Percentiles rank a stretch among this genome's conserved stretches.
These are phyloP conservation scores for Carex myosuroides DNA, from an alignment of 176 grass and related monocot genomes.

Conservation along the genomic window DNA sequence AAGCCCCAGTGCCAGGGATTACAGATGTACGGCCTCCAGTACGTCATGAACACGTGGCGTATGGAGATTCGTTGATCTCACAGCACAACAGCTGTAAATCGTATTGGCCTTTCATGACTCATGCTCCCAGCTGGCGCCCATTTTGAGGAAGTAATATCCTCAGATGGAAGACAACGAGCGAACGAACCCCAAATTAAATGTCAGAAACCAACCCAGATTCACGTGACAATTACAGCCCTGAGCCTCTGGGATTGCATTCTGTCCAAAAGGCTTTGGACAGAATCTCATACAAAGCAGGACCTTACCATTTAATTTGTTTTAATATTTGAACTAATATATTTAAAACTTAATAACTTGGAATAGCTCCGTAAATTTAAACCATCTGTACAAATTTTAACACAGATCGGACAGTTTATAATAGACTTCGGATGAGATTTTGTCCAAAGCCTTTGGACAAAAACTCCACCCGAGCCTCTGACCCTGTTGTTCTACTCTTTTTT, in stretches of 20 bases:
- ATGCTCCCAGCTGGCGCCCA: not conserved
- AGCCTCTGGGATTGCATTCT: no score
- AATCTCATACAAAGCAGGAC: no score
- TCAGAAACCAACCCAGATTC: not conserved
- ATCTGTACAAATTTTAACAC: no score
- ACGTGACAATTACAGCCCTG: conserved; percentile 13
- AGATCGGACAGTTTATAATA: no score
- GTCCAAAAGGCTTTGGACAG: no score
- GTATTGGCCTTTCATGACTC: not conserved
- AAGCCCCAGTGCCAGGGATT: not conserved
- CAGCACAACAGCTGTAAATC: not conserved
- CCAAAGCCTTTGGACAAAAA: no score
- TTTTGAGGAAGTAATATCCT: conserved; percentile 1
- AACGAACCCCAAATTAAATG: not conserved
- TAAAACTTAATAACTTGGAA: no score
- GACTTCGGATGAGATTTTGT: no score
- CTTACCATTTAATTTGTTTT: no score
- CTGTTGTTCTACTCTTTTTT: not conserved
- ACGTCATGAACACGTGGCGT: not conserved
- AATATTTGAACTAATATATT: no score
- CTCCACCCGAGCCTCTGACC: not conserved
- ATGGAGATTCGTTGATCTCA: not conserved
- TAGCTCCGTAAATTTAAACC: no score
- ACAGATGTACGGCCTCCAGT: not conserved
- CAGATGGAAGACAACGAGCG: not conserved